Conservation (phyloP, 2,329 filamentous ascomycete genomes). For the Monascus ruber region DNA sequence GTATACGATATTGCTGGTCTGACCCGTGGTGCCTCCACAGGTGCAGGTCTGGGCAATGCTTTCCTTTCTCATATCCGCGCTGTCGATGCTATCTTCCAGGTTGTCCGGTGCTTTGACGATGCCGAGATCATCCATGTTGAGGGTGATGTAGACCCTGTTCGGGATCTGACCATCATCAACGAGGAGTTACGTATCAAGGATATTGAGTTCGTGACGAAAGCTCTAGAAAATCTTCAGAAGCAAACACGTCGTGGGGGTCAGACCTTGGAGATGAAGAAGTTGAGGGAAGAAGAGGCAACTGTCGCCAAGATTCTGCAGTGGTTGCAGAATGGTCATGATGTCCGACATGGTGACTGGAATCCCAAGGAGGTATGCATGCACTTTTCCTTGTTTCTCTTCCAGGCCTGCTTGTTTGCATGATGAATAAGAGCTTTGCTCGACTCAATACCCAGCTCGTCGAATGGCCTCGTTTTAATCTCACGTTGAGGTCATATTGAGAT, state of each 20-base stretch:
- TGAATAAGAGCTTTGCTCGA: conserved; percentile 98
- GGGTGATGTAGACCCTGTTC: conserved; percentile 89
- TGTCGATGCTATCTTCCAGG: conserved; percentile 95
- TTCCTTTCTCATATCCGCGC: conserved; percentile 98
- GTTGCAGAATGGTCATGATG: conserved; percentile 81
- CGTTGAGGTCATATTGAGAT: conserved; percentile 80
- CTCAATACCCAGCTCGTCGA: conserved; percentile 99
- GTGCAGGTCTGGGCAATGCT: conserved; percentile 91
- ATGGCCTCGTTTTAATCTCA: conserved; percentile 59
- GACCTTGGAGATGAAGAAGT: conserved; percentile 94
- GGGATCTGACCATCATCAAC: conserved; percentile 92
- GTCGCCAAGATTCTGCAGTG: conserved; percentile 80
- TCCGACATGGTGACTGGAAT: conserved; percentile 78
- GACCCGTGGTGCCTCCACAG: conserved; percentile 89
- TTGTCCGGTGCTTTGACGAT: conserved; percentile 95
- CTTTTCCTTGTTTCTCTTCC: conserved; percentile 8
- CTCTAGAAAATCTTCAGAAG: conserved; percentile 82
- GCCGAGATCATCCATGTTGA: conserved; percentile 99
- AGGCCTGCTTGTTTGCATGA: conserved; percentile 50
- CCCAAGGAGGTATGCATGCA: conserved; percentile 73
- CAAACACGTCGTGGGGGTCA: conserved; percentile 91
- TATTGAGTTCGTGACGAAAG: conserved; percentile 96
- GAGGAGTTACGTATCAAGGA: conserved; percentile 96
- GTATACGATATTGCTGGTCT: conserved; percentile 98
- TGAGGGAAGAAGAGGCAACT: conserved; percentile 84